These are phyloP conservation scores for Fusarium lateritium DNA, from an alignment of 2,329 filamentous ascomycete genomes.

Conservation along the genomic window DNA sequence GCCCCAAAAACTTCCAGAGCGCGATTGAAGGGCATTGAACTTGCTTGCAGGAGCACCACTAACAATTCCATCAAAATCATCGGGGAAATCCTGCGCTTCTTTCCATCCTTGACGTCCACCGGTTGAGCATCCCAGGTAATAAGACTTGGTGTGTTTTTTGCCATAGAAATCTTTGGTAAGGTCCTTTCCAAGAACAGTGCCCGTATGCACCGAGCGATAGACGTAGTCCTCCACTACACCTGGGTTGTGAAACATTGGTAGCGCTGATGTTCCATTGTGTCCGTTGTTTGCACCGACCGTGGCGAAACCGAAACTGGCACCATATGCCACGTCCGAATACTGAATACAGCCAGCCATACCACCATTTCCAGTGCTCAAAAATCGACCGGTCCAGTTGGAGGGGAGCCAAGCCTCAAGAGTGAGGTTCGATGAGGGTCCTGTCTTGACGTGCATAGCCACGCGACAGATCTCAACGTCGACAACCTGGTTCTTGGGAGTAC, in stretches of 20 bases:
- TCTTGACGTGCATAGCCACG: constrained; percentile 35
- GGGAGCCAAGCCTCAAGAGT: constrained; percentile 64
- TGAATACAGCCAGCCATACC: constrained; percentile 63
- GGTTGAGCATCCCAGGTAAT: constrained; percentile 72
- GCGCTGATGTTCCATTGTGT: constrained; percentile 33
- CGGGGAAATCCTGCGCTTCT: constrained; percentile 66
- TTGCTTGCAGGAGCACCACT: constrained; percentile 65
- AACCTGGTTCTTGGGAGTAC: constrained; percentile 28
- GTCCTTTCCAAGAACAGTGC: constrained; percentile 34
- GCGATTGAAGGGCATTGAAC: constrained; percentile 47
- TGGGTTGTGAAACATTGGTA: constrained; percentile 25
- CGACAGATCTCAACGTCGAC: constrained; percentile 38
- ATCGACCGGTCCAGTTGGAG: constrained; percentile 62
- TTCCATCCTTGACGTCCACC: constrained; percentile 72
- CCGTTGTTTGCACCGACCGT: constrained; percentile 64
- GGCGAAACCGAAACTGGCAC: constrained; percentile 59
- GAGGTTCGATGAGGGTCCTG: constrained; percentile 34
- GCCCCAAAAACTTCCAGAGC: constrained; percentile 28
- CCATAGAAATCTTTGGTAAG: constrained; percentile 60
- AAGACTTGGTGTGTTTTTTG: constrained; percentile 59
- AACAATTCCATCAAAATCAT: constrained; percentile 68
- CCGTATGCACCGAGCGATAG: constrained; percentile 40
- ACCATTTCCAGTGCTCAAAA: constrained; percentile 65
- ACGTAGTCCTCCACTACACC: constrained; percentile 35
- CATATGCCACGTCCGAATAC: constrained; percentile 57